Base-by-base conservation (phyloP, 164 flowering plant genomes). In the Aristolochia contorta region DNA sequence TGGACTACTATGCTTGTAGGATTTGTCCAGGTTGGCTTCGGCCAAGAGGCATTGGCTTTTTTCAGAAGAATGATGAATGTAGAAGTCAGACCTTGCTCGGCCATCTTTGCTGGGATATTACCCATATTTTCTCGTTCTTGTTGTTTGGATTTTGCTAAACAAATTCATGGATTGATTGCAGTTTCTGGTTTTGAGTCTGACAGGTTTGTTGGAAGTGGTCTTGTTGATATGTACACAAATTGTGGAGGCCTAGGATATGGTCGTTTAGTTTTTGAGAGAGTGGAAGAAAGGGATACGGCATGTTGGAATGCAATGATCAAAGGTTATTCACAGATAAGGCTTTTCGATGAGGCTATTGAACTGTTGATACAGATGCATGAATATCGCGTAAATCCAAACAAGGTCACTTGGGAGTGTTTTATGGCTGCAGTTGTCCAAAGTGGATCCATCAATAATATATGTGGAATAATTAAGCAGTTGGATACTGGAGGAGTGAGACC, bases 281-380 rank as follows among this genome's bases (percentile, higher is more conserved):
- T 73, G 21, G 43, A 50, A 20, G 72, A 65, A 54, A 72, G 50
- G 58, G 76, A 72, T 62, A n/a, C 50, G 4, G 67, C 60, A 6
- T 69, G 70, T 56, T 72, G 76, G 76, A 72, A 65, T 66, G 60
- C 64, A 7, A 69, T 72, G 69, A 65, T 72, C 49, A 69, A 72
- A 55, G 66, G 72, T 23, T 72, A 63, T 69, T 56, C 64, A 55
- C 69, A 58, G 30, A 24, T 24, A 48, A 33, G 51, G 43, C 67
- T 68, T 25, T 47, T 58, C 27, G 61, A 65, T 13, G 72, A 72
- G 66, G 61, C 59, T n/a, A 14, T 72, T 30, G 43, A 62, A 25
- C 65, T 69, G 59, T 65, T 72, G 22, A 43, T 48, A 13, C 19
- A 53, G 48, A 69, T 68, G 72, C 57, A 41, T 4, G 32, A n/a